Percentiles rank a stretch among this genome's conserved stretches.
Evolutionary conservation across 225 moss, liverwort and hornwort species (phyloP).

Genomic region (Sphagnum contortum): DNA sequence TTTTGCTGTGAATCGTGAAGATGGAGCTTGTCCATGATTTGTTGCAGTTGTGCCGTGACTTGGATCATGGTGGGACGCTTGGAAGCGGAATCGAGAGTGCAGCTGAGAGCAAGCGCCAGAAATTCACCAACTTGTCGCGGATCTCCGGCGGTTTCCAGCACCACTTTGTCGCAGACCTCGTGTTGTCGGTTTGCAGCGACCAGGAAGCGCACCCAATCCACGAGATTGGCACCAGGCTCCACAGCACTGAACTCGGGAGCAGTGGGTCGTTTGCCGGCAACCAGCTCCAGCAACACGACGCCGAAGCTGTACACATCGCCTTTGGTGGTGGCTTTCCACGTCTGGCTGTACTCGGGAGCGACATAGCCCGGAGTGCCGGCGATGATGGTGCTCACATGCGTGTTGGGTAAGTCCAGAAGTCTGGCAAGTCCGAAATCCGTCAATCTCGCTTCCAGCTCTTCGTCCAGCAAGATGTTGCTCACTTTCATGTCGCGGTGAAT

Average conservation of each 20-base stretch:
- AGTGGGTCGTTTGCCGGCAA: constrained; percentile 38
- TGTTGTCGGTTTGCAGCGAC: constrained; percentile 8
- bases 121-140: constrained; percentile 7
- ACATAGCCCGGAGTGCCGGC: constrained; percentile 57
- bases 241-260: constrained; percentile 33
- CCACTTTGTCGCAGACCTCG: constrained; percentile 17
- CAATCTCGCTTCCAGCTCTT: constrained; percentile 60
- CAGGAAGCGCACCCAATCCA: constrained; percentile 30
- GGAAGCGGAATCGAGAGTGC: constrained; percentile 14
- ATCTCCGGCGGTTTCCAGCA: constrained; percentile 12
- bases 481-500: constrained; percentile 80
- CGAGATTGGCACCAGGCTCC: constrained; percentile 27
- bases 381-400: constrained; percentile 43
- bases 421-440: constrained; percentile 76
- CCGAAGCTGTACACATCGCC: constrained; percentile 86
- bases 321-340: constrained; percentile 69
- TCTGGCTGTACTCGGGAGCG: constrained; percentile 60
- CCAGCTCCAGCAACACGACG: constrained; percentile 68
- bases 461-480: constrained; percentile 67
- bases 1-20: no score
- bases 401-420: constrained; percentile 43
- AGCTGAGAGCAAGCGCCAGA: constrained; percentile 17
- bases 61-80: constrained; percentile 32
- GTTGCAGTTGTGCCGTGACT: constrained; percentile 22
- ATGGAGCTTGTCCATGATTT: constrained; percentile 9